These are phyloP conservation scores for Starmerella sirachaensis DNA, from an alignment of 805 yeast genomes.

Conservation along the genomic window DNA sequence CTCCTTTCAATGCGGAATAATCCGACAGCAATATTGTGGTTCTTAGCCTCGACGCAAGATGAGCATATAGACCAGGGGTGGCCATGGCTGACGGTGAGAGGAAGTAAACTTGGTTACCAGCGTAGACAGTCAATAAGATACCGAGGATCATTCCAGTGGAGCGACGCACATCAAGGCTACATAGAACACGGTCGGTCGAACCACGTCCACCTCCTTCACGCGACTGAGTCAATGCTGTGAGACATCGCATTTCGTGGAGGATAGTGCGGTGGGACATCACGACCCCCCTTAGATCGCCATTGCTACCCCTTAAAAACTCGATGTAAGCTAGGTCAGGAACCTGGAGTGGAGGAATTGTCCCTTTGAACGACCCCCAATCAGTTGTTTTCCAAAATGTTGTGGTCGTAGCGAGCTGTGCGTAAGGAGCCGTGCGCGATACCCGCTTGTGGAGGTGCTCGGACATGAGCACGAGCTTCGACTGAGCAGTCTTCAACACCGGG, in stretches of 20 bases:
- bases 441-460: slow-evolving; percentile 70
- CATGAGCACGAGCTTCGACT: slow-evolving; percentile 63
- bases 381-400: slow-evolving; percentile 61
- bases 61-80: slow-evolving; percentile 77
- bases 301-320: slow-evolving; percentile 79
- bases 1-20: slow-evolving; percentile 77
- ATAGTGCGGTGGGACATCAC: slow-evolving; percentile 83
- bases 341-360: slow-evolving; percentile 51
- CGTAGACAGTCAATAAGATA: slow-evolving; percentile 62
- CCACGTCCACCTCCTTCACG: slow-evolving; percentile 13
- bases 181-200: slow-evolving; percentile 37
- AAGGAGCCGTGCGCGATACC: slow-evolving; percentile 40
- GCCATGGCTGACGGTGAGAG: slow-evolving; percentile 63
- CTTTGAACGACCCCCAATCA: slow-evolving; percentile 66
- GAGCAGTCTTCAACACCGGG: slow-evolving; percentile 41
- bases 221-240: slow-evolving; percentile 51
- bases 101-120: slow-evolving; percentile 76
- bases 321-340: slow-evolving; percentile 83
- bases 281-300: slow-evolving; percentile 86
- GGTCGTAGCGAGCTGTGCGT: slow-evolving; percentile 26
- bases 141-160: slow-evolving; percentile 83
- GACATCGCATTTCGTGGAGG: slow-evolving; percentile 72
- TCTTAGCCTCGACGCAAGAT: slow-evolving; percentile 54
- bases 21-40: slow-evolving; percentile 74
- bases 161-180: slow-evolving; percentile 56